A percentile compares a stretch with the other conserved stretches of the same genome.
Evolutionary conservation across 208 protist genomes (phyloP).

Genomic region (Wallacemonas sp.): DNA sequence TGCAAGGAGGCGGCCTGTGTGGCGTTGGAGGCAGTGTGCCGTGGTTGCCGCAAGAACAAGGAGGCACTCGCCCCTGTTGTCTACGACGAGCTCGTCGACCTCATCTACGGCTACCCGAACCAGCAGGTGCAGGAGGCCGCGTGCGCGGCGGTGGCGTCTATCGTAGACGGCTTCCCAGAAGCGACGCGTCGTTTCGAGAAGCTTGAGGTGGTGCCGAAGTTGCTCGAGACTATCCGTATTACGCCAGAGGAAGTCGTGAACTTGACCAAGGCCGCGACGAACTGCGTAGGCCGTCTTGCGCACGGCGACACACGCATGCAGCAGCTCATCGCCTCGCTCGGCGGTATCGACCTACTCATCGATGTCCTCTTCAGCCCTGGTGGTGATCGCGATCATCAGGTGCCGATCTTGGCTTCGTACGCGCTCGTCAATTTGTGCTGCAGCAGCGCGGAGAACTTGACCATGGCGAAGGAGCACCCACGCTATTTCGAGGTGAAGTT

Average conservation of each 20-base stretch:
- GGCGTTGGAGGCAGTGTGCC: conserved; percentile 83
- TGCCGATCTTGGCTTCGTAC: conserved; percentile 89
- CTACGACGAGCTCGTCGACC: conserved; percentile 69
- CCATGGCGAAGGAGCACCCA: conserved; percentile 63
- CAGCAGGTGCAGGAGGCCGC: conserved; percentile 92
- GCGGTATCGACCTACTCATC: conserved; percentile 84
- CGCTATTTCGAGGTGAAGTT: conserved; percentile 87
- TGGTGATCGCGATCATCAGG: conserved; percentile 86
- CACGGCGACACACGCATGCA: conserved; percentile 83
- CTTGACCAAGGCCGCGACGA: conserved; percentile 85
- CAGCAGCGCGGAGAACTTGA: conserved; percentile 77
- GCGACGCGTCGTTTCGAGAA: conserved; percentile 59
- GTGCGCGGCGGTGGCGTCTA: conserved; percentile 80
- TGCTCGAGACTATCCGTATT: conserved; percentile 84
- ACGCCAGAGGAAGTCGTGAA: conserved; percentile 87
- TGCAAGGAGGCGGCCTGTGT: conserved; percentile 91
- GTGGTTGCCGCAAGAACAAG: conserved; percentile 76
- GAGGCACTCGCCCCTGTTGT: conserved; percentile 46
- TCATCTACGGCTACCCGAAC: conserved; percentile 89
- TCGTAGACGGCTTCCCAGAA: conserved; percentile 73
- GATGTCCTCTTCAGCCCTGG: conserved; percentile 84
- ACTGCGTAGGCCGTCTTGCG: conserved; percentile 86
- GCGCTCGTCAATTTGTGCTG: conserved; percentile 91
- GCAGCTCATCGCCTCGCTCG: conserved; percentile 65
- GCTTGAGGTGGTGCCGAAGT: conserved; percentile 81